Evolutionary conservation across 192 early-diverging fungal species (phyloP).

Genomic region (Podila epicladia): DNA sequence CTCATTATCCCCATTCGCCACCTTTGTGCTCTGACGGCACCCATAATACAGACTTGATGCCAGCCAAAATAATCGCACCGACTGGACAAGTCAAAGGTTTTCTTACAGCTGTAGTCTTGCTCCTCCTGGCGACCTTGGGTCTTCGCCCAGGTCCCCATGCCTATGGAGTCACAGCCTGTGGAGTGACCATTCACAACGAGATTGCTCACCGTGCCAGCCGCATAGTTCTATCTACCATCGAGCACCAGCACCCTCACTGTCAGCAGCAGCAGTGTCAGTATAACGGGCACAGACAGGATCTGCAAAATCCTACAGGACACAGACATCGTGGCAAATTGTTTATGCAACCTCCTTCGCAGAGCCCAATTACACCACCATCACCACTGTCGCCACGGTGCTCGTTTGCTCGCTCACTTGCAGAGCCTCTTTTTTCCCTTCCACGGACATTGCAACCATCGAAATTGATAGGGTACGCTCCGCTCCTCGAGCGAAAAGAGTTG

Average conservation of each 20-base stretch:
- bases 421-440: background rate
- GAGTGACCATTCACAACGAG: slow-evolving; percentile 54
- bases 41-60: too few species aligned
- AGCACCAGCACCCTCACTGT: background rate
- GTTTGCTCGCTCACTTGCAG: background rate
- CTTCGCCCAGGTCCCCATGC: background rate
- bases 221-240: slow-evolving; percentile 13
- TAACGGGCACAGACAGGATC: too few species aligned
- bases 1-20: too few species aligned
- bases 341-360: background rate
- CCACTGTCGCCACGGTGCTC: background rate
- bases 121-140: background rate
- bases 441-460: background rate
- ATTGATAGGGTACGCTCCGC: slow-evolving; percentile 17
- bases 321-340: slow-evolving; percentile 2
- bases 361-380: background rate
- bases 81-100: background rate
- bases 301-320: background rate
- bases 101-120: background rate
- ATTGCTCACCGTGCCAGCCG: slow-evolving; percentile 43
- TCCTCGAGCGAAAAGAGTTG: slow-evolving; percentile 22
- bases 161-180: slow-evolving; percentile 28
- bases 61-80: too few species aligned
- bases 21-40: too few species aligned
- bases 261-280: background rate